Conservation (phyloP, 2,329 filamentous ascomycete genomes). For the Clarireedia hainanense region DNA sequence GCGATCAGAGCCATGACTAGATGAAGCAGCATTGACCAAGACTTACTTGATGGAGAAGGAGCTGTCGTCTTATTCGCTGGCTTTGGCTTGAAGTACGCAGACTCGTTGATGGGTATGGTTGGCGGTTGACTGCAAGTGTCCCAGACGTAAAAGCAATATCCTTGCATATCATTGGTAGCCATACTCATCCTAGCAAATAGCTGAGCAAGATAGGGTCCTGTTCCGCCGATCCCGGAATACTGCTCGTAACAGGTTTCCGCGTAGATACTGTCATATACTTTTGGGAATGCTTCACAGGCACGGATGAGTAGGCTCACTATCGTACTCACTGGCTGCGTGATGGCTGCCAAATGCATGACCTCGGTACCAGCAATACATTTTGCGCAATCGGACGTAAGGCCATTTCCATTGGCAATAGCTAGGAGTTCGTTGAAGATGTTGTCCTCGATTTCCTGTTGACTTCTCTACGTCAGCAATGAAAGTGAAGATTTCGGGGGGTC, state of each 20-base stretch:
- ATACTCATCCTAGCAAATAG: slow-evolving; percentile 8
- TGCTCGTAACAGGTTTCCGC: slow-evolving; percentile 6
- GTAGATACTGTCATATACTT: slow-evolving; percentile 6
- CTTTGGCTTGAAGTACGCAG: slow-evolving; percentile 4
- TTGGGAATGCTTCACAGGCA: slow-evolving; percentile 6
- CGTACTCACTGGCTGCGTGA: slow-evolving; percentile 2
- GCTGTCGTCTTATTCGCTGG: slow-evolving; percentile 3
- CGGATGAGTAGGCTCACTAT: slow-evolving; percentile 7
- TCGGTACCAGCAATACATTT: slow-evolving; percentile 8
- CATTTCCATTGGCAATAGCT: slow-evolving; percentile 1
- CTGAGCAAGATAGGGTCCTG: slow-evolving; percentile 6
- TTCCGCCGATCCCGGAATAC: slow-evolving; percentile 8
- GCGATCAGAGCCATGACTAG: background rate
- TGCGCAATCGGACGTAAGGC: background rate
- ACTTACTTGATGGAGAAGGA: slow-evolving; percentile 1
- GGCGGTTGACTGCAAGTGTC: slow-evolving; percentile 2
- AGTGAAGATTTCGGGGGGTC: background rate
- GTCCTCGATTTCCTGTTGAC: slow-evolving; percentile 6
- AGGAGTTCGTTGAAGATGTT: slow-evolving; percentile 3
- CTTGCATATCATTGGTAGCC: slow-evolving; percentile 2
- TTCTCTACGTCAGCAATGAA: background rate
- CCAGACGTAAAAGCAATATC: slow-evolving; percentile 4
- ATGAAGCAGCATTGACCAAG: background rate
- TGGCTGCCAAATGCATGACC: slow-evolving; percentile 7
- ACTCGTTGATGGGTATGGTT: background rate